Base-by-base conservation (phyloP, 345 rosid genomes). In the Tarenaya hassleriana region DNA sequence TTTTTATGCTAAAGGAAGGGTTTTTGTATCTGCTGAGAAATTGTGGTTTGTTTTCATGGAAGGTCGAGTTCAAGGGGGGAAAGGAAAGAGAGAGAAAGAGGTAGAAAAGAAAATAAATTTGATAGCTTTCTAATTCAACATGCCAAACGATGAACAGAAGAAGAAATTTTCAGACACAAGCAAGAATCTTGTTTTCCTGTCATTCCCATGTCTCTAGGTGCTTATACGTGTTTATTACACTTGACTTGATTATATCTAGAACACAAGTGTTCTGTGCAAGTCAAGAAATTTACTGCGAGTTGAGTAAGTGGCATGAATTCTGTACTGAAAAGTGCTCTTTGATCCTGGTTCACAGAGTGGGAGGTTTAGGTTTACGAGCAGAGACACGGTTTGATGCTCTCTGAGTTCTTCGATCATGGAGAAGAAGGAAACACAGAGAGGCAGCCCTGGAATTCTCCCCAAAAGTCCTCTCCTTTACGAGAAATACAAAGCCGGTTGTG, bases 401-500 rank as follows among this genome's bases (percentile, higher is more conserved):
- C n/a, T n/a, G n/a, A n/a, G n/a, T n/a, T n/a, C n/a, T n/a, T n/a
- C n/a, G 55, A 33, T 17, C 52, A 66, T 66, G 70, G 68, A 61
- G 76, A 72, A 66, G 19, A 77, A 32, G 65, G 77, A 79, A 65
- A 58, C 75, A 40, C 59, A 73, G 3, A 77, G 64, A 70, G 71
- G 79, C 48, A 58, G 56, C 50, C 78, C 86, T 20, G 53, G 77
- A 59, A 55, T 75, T 18, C 50, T 67, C 34, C 84, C 84, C 1
- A 71, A 56, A 68, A 82, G 84, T 64, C 88, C 88, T 51, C 62
- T 67, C 34, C 16, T 69, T 45, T 74, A 71, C 37, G 88, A 80
- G 61, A 73, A 60, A 49, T 68, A 82, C 63, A 79, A 80, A 74
- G 76, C 88, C 9, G 78, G 86, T 57, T 80, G 91, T 42, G 76